Base-by-base conservation (phyloP, 495 filamentous ascomycete species). In the Staphylotrichum tortipilum region DNA sequence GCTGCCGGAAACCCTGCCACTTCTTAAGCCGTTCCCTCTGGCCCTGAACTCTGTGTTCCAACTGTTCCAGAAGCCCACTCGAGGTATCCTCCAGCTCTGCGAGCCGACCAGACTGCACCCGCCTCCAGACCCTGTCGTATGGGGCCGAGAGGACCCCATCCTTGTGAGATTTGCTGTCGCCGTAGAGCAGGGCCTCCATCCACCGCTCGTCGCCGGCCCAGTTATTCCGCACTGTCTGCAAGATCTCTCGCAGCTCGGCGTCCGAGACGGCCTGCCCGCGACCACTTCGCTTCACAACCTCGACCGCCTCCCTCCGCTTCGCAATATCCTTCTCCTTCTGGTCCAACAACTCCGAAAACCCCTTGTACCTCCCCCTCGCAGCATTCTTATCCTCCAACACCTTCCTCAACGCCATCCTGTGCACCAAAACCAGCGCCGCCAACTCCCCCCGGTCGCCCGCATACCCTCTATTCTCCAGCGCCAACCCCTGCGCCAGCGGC, bases 131-230 rank as follows among this genome's bases (percentile, higher is more conserved):
- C 17, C 78, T 68, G 10, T 82, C 72, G 50, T 89, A 91, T 0
- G 77, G 68, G 12, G 72, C 68, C 19, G 78, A 75, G 7, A 94
- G 64, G 28, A 90, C 71, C 3, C 74, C 72, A 54, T 89, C 84
- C 17, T 72, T 77, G 45, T 64, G 69, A 19, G 70, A 65, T n/a
- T 68, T 66, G 23, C 67, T 71, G 33, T 86, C 85, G 0, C 84
- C 86, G 38, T 81, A 72, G 0, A 89, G 64, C 18, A 94, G 57
- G 14, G 73, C 64, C 31, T 86, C 77, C 55, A 83, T 71, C 81
- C 85, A 87, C 43, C 81, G 72, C 41, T 78, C 71, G 53, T 81
- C 75, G 2, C 88, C 88, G 7, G 83, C 68, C 88, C 88, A 94
- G 52, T 88, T 86, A 18, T 78, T 78, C 52, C 74, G 73, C 24